Conservation (phyloP, 2,329 filamentous ascomycete genomes). For the Colletotrichum kahawae region DNA sequence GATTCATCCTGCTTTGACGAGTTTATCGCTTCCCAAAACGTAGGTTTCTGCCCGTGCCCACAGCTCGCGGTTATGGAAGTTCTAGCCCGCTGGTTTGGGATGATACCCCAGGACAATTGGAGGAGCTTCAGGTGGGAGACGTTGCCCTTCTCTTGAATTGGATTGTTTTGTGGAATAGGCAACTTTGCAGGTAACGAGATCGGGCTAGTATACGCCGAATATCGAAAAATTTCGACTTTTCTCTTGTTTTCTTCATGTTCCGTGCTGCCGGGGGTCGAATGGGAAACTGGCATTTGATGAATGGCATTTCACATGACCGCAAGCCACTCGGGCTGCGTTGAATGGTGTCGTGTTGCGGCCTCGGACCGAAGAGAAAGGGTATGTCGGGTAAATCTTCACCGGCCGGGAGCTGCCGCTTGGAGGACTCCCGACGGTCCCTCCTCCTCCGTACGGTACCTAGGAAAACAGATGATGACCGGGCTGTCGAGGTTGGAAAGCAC, state of each 20-base stretch:
- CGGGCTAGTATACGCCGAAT: background rate
- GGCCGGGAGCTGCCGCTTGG: background rate
- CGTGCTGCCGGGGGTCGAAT: background rate
- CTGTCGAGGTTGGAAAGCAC: background rate
- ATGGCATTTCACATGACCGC: background rate
- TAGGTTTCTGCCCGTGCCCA: background rate
- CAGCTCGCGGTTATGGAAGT: background rate
- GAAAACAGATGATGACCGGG: background rate
- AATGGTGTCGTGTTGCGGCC: background rate
- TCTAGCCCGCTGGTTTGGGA: background rate
- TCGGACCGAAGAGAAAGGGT: background rate
- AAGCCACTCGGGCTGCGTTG: background rate
- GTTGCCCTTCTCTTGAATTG: background rate
- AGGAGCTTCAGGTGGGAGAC: background rate
- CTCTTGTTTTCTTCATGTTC: background rate
- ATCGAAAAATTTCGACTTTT: background rate
- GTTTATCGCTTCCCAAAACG: background rate
- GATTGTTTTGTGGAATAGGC: background rate
- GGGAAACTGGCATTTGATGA: background rate
- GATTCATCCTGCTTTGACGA: background rate
- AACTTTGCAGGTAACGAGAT: background rate
- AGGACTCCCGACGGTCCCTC: background rate
- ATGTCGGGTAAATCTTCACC: background rate
- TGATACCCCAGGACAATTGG: background rate
- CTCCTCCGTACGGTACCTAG: background rate